phyloP scores from a whole-genome alignment of 257 asterid species.

The Solanum dulcamara region DNA sequence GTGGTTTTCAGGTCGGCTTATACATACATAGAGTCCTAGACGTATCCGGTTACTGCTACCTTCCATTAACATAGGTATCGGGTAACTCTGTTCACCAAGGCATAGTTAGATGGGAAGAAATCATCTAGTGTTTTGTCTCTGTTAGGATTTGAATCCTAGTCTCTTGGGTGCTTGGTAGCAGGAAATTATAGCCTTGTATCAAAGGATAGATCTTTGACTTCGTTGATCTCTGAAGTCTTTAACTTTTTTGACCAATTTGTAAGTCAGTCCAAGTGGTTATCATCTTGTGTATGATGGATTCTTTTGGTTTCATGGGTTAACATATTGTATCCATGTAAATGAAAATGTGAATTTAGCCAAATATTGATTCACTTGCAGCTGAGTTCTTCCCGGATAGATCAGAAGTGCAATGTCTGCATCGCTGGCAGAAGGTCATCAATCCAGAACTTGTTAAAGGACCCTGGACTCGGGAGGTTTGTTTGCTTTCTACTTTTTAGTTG shows the following conservation, averaged over 20 bases:
- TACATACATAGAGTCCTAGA: neutral
- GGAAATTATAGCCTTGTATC: neutral
- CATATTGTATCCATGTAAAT: neutral
- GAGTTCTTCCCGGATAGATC: conserved; percentile 96
- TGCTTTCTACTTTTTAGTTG: conserved; percentile 7
- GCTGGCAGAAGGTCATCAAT: conserved; percentile 99
- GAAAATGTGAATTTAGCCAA: neutral
- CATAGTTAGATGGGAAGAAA: neutral
- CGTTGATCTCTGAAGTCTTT: neutral
- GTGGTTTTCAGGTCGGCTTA: neutral
- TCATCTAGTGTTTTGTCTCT: neutral
- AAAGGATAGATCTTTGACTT: neutral
- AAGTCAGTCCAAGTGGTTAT: neutral
- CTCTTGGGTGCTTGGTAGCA: neutral
- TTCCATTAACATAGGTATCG: neutral
- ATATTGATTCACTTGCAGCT: conserved; percentile 43
- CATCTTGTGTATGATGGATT: neutral
- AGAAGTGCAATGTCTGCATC: conserved; percentile 97
- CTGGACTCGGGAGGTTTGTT: conserved; percentile 81
- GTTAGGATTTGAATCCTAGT: neutral
- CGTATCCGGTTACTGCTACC: neutral
- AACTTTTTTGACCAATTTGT: neutral
- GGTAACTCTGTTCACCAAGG: neutral
- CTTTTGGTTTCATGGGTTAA: neutral
- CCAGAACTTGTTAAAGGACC: conserved; percentile 99